Evolutionary conservation across 2,329 filamentous ascomycete genomes (phyloP), one percentile per base, ranked within the genome.

Genomic region (Chalaropsis thielavioides): DNA sequence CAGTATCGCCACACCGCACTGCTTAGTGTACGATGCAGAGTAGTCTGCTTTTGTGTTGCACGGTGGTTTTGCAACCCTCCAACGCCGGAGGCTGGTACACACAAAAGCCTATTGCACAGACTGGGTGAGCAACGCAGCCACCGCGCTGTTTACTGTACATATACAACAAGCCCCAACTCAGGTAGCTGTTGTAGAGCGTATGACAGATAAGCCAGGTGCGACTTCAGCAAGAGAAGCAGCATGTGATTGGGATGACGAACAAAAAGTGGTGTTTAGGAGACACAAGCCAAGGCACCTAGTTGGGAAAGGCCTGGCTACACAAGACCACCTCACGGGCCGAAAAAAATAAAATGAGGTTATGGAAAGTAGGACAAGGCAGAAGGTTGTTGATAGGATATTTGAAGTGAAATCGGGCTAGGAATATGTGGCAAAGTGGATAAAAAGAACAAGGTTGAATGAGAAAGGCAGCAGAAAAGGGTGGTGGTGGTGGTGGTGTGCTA

Each of bases 191-290:
- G 59, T 61, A 61, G n/a, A 61, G 38, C 38, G 60, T 62, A 62
- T 62, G 60, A 62, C 60, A 62, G 60, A 38, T 43, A 46, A 62
- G 10, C 24, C 60, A 62, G n/a, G 60, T 46, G 24, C 31, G n/a
- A 49, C 22, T 41, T 62, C 19, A 46, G 11, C 35, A 58, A 58
- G 24, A 58, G 51, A 35, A 38, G 51, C 51, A 17, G 24, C 51
- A 10, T 35, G 17, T 24, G 51, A 58, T 58, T 58, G 51, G 51
- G 51, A 35, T 58, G 51, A 58, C 51, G 51, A 58, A 58, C 51
- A 58, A 24, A 58, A 38, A 22, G 43, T 58, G 51, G 27, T 58
- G 51, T 58, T 58, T 58, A 58, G 51, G 15, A 58, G 51, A 58
- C 51, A 58, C 51, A 17, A 58, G 51, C 51, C 51, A 58, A 58